Evolutionary conservation across 352 stramenopile species (phyloP).

Genomic region (Phytophthora sp.): DNA sequence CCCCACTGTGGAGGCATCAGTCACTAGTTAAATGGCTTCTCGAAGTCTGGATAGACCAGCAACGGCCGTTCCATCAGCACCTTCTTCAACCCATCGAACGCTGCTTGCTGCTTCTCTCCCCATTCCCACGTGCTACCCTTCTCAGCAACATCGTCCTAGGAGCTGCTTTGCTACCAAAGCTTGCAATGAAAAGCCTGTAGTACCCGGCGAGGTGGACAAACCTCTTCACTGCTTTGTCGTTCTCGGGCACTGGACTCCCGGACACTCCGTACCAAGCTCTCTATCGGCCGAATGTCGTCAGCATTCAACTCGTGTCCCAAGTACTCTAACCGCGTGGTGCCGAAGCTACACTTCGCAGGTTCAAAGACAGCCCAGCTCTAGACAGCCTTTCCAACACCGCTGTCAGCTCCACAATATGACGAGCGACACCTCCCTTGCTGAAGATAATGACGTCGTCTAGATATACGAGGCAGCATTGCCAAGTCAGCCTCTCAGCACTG

Average conservation of each 20-base stretch:
- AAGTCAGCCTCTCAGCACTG: neutral
- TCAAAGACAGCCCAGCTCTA: neutral
- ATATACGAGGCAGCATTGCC: neutral
- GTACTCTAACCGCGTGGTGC: constrained; percentile 18
- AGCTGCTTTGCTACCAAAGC: too few species aligned
- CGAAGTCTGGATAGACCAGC: constrained; percentile 37
- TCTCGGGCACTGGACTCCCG: too few species aligned
- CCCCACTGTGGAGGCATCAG: constrained; percentile 27
- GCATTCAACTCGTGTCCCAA: constrained; percentile 33
- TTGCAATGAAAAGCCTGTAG: constrained; percentile 29
- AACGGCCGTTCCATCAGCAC: neutral
- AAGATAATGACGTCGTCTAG: neutral
- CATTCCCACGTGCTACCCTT: too few species aligned
- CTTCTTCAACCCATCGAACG: constrained; percentile 27
- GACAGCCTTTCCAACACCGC: neutral
- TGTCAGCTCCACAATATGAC: neutral
- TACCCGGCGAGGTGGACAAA: constrained; percentile 40
- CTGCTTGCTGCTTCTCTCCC: too few species aligned
- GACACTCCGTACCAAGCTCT: too few species aligned
- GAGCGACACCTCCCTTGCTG: neutral
- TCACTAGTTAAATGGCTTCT: constrained; percentile 30
- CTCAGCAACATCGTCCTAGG: too few species aligned
- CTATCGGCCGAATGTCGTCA: constrained; percentile 13
- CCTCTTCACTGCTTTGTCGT: constrained; percentile 7
- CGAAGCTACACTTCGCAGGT: constrained; percentile 32